A percentile compares a stretch with the other conserved stretches of the same genome.
Evolutionary conservation across 345 rosid species (phyloP).

Genomic region (Hevea brasiliensis): DNA sequence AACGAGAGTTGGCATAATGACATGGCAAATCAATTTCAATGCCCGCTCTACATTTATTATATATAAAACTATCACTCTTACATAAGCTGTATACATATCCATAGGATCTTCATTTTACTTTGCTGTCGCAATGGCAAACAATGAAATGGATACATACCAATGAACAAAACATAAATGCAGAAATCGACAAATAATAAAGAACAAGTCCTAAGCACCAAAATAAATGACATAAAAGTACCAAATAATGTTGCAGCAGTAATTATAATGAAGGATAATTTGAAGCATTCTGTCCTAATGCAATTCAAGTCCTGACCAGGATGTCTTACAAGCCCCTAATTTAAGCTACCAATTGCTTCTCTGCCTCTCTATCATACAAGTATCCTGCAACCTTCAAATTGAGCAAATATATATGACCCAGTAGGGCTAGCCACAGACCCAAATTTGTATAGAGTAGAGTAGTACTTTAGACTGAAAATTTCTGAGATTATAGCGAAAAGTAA

Average conservation of each 20-base stretch:
- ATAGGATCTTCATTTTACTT: too few relatives aligned
- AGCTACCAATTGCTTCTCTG: conserved; percentile 43
- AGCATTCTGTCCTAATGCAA: conserved; percentile 55
- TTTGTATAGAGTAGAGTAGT: conserved; percentile 60
- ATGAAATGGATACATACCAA: too few relatives aligned
- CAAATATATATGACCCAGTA: conserved; percentile 52
- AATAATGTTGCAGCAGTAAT: conserved; percentile 50
- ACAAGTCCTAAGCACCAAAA: conserved; percentile 64
- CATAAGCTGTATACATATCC: too few relatives aligned
- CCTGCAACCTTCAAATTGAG: conserved; percentile 56
- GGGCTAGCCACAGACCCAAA: conserved; percentile 66
- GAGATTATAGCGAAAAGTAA: conserved; percentile 63
- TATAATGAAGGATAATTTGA: conserved; percentile 54
- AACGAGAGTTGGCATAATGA: too few relatives aligned
- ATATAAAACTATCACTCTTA: too few relatives aligned
- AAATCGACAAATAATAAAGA: too few relatives aligned
- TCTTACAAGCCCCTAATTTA: conserved; percentile 32
- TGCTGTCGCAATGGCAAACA: too few relatives aligned
- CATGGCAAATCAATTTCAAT: too few relatives aligned
- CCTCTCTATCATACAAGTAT: conserved; percentile 57
- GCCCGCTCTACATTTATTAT: too few relatives aligned
- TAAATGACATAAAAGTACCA: conserved; percentile 46
- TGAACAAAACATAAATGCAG: too few relatives aligned
- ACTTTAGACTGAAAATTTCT: conserved; percentile 60
- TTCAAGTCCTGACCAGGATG: conserved; percentile 28